These are phyloP conservation scores for Plasmodium chabaudi DNA, from an alignment of 169 alveolate genomes.

Conservation along the genomic window DNA sequence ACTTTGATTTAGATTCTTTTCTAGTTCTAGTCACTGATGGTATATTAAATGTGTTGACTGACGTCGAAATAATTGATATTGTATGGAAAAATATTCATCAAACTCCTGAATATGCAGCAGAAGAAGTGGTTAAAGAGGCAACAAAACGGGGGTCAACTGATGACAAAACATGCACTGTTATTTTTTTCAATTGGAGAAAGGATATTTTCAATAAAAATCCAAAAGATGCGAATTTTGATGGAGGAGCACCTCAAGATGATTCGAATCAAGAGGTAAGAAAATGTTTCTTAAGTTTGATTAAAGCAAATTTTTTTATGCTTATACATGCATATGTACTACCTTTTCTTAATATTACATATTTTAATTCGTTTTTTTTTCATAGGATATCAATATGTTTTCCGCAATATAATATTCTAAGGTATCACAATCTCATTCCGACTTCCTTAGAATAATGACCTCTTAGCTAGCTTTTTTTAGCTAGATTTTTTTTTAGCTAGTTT, in stretches of 20 bases:
- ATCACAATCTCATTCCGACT: background rate
- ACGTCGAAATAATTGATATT: constrained; percentile 81
- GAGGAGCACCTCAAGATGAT: constrained; percentile 10
- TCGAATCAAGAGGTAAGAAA: constrained; percentile 36
- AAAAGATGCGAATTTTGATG: constrained; percentile 16
- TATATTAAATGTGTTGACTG: constrained; percentile 62
- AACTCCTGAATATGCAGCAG: constrained; percentile 79
- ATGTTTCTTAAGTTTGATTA: background rate
- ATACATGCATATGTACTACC: too few relatives aligned
- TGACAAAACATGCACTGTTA: constrained; percentile 86
- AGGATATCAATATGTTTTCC: constrained; percentile 75
- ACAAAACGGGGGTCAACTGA: constrained; percentile 80
- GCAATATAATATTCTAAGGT: background rate
- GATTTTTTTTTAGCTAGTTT: too few relatives aligned
- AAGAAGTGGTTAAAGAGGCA: constrained; percentile 81
- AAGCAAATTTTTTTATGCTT: background rate
- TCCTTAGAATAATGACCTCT: background rate
- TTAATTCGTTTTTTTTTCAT: background rate
- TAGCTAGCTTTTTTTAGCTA: background rate
- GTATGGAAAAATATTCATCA: constrained; percentile 78
- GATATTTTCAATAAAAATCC: constrained; percentile 72
- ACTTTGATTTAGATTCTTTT: constrained; percentile 81
- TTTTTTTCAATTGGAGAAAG: constrained; percentile 85
- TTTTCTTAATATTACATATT: background rate
- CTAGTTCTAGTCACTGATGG: constrained; percentile 80